phyloP scores from a whole-genome alignment of 805 yeast species.

The Barnettozyma wickerhamii region DNA sequence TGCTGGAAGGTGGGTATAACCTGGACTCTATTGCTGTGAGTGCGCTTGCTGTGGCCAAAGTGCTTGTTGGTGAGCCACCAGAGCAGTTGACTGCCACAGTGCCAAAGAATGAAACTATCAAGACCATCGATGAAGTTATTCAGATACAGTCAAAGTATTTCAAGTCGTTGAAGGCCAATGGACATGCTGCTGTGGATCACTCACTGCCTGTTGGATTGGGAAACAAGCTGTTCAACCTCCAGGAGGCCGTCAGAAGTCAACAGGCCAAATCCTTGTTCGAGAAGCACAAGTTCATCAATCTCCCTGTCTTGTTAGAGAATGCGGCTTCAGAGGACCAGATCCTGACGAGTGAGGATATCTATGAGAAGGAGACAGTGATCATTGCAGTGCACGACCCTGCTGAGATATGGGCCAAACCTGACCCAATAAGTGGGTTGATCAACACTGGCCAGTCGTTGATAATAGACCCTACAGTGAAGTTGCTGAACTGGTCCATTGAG shows the following conservation, averaged over 20 bases:
- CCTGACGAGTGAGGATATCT: constrained; percentile 66
- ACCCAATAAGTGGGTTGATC: constrained; percentile 74
- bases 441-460: constrained; percentile 70
- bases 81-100: constrained; percentile 60
- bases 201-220: constrained; percentile 30
- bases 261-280: constrained; percentile 58
- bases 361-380: constrained; percentile 57
- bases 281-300: constrained; percentile 52
- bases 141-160: constrained; percentile 81
- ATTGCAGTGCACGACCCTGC: constrained; percentile 87
- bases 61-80: constrained; percentile 92
- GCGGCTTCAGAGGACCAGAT: constrained; percentile 50
- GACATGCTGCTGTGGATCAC: constrained; percentile 38
- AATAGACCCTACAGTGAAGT: constrained; percentile 66
- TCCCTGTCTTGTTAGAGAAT: constrained; percentile 55
- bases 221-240: constrained; percentile 46
- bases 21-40: constrained; percentile 85
- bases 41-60: constrained; percentile 90
- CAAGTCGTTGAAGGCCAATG: constrained; percentile 71
- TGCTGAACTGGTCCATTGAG: constrained; percentile 63
- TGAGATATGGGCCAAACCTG: constrained; percentile 83
- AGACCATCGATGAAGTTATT: constrained; percentile 76
- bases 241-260: constrained; percentile 70
- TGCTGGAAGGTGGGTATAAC: constrained; percentile 95
- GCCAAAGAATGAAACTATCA: constrained; percentile 75